Percentiles rank a stretch among this genome's conserved stretches.
Evolutionary conservation across 169 alveolate species (phyloP).

Genomic region (Plasmodium gallinaceum): DNA sequence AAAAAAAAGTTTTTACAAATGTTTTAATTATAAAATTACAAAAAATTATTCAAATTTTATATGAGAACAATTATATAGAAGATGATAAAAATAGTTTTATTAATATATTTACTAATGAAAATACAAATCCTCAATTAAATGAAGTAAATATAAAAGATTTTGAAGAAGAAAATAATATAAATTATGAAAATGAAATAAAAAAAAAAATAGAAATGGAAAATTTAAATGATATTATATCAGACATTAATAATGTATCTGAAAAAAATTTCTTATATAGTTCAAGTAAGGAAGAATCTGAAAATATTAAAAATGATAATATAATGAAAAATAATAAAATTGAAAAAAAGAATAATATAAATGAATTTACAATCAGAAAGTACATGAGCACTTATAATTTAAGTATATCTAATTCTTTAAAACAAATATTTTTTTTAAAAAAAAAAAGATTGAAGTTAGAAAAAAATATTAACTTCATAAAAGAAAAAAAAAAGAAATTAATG

Average conservation of each 20-base stretch:
- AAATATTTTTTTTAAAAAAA: conserved; percentile 39
- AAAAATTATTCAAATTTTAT: conserved; percentile 4
- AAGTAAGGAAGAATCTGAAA: too few relatives aligned
- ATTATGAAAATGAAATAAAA: too few relatives aligned
- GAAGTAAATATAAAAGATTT: too few relatives aligned
- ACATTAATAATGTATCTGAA: too few relatives aligned
- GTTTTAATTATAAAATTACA: background rate
- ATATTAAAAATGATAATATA: background rate
- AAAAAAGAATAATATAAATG: background rate
- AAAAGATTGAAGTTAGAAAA: conserved; percentile 27
- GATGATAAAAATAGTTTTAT: background rate
- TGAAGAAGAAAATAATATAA: too few relatives aligned
- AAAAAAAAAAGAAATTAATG: conserved; percentile 42
- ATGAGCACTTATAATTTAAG: background rate
- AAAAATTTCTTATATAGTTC: too few relatives aligned
- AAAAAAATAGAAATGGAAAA: too few relatives aligned
- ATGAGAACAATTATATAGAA: background rate
- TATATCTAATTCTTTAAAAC: conserved; percentile 3
- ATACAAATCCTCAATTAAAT: background rate
- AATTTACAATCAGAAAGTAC: background rate
- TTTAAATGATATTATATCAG: too few relatives aligned
- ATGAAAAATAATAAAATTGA: background rate
- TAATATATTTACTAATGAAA: background rate
- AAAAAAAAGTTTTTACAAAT: conserved; percentile 7
- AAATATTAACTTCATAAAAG: conserved; percentile 20